Percentiles rank a stretch among this genome's conserved stretches.
These are phyloP conservation scores for Teratosphaeria destructans DNA, from an alignment of 2,329 filamentous ascomycete genomes.

Conservation along the genomic window DNA sequence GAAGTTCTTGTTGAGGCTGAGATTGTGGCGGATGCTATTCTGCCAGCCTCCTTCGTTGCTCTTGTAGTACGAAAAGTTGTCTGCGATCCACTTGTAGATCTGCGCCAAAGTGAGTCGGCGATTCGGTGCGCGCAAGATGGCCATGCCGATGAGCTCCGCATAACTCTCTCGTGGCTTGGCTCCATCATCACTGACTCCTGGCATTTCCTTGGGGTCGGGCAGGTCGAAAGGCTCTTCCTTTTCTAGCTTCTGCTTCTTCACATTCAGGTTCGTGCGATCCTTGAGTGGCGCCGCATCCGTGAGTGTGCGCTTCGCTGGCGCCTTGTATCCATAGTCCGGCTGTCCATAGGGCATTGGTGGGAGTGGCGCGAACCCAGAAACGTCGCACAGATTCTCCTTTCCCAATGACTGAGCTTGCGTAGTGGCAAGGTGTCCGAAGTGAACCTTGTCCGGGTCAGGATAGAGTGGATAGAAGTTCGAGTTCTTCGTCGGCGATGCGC, in stretches of 20 bases:
- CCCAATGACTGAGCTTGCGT: not conserved
- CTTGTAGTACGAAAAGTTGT: constrained; percentile 81
- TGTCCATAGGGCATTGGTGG: constrained; percentile 32
- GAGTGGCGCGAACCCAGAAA: constrained; percentile 28
- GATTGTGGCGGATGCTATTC: constrained; percentile 96
- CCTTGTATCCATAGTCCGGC: constrained; percentile 34
- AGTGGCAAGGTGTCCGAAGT: constrained; percentile 5
- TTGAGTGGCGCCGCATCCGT: constrained; percentile 60
- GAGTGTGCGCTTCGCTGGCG: constrained; percentile 48
- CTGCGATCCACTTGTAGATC: constrained; percentile 99
- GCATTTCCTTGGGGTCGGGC: constrained; percentile 70
- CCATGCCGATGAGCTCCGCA: constrained; percentile 91
- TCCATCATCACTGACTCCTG: constrained; percentile 72
- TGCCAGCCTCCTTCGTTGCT: constrained; percentile 86
- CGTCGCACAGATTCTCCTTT: constrained; percentile 10
- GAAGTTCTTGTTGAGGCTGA: constrained; percentile 94
- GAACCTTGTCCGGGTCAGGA: not conserved
- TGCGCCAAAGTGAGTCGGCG: constrained; percentile 80
- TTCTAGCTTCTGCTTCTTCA: constrained; percentile 52
- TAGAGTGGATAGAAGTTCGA: constrained; percentile 9
- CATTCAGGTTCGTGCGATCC: constrained; percentile 55
- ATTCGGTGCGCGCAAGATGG: constrained; percentile 75
- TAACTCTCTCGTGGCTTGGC: constrained; percentile 87
- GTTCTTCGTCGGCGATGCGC: constrained; percentile 57
- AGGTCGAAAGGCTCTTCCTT: constrained; percentile 39